Evolutionary conservation across 23 red algal species (phyloP), one percentile per base, ranked within the genome.

Genomic region (Gracilaria vermiculophylla): DNA sequence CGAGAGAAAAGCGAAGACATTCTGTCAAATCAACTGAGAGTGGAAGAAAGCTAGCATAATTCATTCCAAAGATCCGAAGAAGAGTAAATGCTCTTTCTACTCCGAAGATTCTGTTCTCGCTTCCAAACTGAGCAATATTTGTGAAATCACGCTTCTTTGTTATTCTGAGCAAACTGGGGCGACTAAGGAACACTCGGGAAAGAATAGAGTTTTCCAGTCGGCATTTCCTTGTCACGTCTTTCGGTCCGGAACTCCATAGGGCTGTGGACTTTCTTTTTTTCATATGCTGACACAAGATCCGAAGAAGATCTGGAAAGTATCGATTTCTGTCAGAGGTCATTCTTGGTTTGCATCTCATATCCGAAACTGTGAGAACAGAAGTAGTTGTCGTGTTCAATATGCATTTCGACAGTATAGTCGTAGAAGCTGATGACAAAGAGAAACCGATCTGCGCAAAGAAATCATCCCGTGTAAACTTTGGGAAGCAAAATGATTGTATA

Each of bases 171-270:
- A 73, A 45, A 12, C 3, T 20, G 25, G 28, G 19, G 15, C 67
- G 39, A 23, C 17, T 42, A 4, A 27, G 6, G 33, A 28, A 73
- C 20, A 39, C 42, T 27, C 12, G 20, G 2, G 20, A 45, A 2
- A 42, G 20, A 9, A 42, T 73, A 5, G 16, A 45, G 23, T 25
- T 20, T 24, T 47, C 3, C 3, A 73, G 39, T 3, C 32, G 67
- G 40, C 67, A 73, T 73, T 48, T 73, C 25, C 67, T 13, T 40
- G 47, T 47, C 9, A 73, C 67, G 44, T 73, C 67, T 47, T 20
- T 5, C 20, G 67, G 13, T 24, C 67, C 67, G 8, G 67, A 45
- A 47, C 67, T 73, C 67, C 67, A 73, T 7, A 47, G 17, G 0
- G 29, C 29, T 35, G 28, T 9, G 3, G 17, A 3, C 35, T 14